These are phyloP conservation scores for Exophiala mesophila DNA, from an alignment of 2,329 filamentous ascomycete genomes.

Conservation along the genomic window DNA sequence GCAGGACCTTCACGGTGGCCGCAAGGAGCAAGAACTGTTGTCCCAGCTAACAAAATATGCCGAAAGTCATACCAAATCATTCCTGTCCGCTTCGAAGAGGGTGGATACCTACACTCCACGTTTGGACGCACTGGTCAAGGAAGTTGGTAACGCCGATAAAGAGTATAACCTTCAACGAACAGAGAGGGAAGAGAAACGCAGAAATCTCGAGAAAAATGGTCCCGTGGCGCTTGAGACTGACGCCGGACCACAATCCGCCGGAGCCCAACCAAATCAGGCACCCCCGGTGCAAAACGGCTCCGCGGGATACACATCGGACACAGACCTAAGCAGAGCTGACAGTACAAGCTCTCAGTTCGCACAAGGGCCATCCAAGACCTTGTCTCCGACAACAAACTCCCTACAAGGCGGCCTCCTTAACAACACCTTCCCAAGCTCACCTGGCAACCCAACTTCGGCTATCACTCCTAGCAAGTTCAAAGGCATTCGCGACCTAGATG, in stretches of 20 bases:
- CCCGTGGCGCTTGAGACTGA: constrained; percentile 65
- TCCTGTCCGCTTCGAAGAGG: constrained; percentile 76
- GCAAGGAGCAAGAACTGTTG: constrained; percentile 94
- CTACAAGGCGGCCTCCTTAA: constrained; percentile 23
- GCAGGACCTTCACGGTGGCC: constrained; percentile 97
- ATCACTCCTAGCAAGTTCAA: constrained; percentile 64
- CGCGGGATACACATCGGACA: constrained; percentile 56
- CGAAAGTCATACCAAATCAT: constrained; percentile 78
- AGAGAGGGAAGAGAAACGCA: constrained; percentile 92
- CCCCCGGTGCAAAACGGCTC: constrained; percentile 39
- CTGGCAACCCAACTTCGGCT: constrained; percentile 31
- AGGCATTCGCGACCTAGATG: constrained; percentile 86
- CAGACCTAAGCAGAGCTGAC: constrained; percentile 67
- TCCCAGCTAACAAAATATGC: constrained; percentile 94
- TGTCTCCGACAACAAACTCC: constrained; percentile 29
- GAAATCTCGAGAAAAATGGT: constrained; percentile 75
- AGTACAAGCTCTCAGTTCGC: constrained; percentile 66
- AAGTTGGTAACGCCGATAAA: constrained; percentile 91
- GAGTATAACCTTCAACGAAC: constrained; percentile 92
- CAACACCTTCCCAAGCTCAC: constrained; percentile 37
- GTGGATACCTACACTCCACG: constrained; percentile 84
- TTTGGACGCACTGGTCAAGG: constrained; percentile 77
- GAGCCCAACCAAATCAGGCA: constrained; percentile 31
- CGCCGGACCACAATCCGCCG: constrained; percentile 52
- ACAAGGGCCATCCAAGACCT: constrained; percentile 39